Evolutionary conservation across 176 grass and related monocot genomes (phyloP).

Genomic region (Areca catechu): DNA sequence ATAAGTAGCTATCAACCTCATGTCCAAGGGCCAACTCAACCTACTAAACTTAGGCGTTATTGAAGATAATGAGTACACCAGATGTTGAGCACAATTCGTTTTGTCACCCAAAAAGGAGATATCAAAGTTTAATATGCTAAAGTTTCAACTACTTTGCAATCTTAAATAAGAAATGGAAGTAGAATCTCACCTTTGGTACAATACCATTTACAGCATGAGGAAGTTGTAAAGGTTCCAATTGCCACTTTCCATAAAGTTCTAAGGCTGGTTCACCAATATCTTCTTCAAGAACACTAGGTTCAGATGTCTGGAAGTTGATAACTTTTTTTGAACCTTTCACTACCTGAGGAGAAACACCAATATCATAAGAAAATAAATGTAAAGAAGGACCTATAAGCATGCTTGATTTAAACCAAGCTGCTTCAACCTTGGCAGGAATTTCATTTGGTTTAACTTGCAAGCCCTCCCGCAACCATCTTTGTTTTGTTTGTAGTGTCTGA

Average conservation of each 20-base stretch:
- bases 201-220: constrained; percentile 71
- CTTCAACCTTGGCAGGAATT: constrained; percentile 58
- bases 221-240: constrained; percentile 68
- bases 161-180: not conserved
- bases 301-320: constrained; percentile 32
- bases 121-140: no score
- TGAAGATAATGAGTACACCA: no score
- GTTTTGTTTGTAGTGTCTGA: constrained; percentile 77
- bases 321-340: constrained; percentile 52
- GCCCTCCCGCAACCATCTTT: constrained; percentile 72
- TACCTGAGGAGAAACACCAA: constrained; percentile 29
- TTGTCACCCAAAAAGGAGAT: no score
- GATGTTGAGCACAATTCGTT: no score
- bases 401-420: no score
- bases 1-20: no score
- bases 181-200: constrained; percentile 64
- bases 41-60: no score
- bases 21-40: no score
- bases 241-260: constrained; percentile 90
- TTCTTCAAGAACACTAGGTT: constrained; percentile 37
- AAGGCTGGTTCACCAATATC: constrained; percentile 35
- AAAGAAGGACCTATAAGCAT: no score
- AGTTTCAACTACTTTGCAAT: no score
- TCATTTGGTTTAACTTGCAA: constrained; percentile 78
- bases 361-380: constrained; percentile 7